These are phyloP conservation scores for Beauveria sp. DNA, from an alignment of 2,329 filamentous ascomycete genomes.

Conservation along the genomic window DNA sequence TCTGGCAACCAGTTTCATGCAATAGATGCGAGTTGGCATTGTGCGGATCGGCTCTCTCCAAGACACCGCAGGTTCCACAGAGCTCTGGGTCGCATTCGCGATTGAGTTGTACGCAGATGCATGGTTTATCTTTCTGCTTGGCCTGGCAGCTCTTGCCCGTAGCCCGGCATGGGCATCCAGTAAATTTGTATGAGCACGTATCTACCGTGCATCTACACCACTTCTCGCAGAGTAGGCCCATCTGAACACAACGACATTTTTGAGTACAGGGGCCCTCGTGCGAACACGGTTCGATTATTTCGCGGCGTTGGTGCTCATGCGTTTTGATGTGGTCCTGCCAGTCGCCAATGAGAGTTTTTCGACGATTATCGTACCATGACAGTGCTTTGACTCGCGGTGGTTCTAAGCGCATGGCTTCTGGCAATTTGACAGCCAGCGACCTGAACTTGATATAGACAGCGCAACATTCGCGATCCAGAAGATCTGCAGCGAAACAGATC, in stretches of 20 bases:
- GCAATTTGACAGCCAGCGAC: slow-evolving; percentile 18
- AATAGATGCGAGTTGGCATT: slow-evolving; percentile 54
- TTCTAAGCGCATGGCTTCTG: slow-evolving; percentile 20
- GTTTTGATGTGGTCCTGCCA: slow-evolving; percentile 49
- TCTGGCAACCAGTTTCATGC: slow-evolving; percentile 57
- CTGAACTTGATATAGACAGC: slow-evolving; percentile 35
- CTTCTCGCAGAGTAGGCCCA: slow-evolving; percentile 62
- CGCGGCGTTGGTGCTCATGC: slow-evolving; percentile 48
- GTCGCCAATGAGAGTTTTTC: slow-evolving; percentile 45
- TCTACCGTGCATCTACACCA: slow-evolving; percentile 58
- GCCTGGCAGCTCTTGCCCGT: slow-evolving; percentile 51
- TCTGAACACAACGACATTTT: slow-evolving; percentile 56
- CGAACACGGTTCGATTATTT: slow-evolving; percentile 56
- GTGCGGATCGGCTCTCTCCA: slow-evolving; percentile 60
- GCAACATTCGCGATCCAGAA: slow-evolving; percentile 45
- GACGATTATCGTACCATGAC: slow-evolving; percentile 49
- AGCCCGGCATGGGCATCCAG: slow-evolving; percentile 56
- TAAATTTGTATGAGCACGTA: slow-evolving; percentile 55
- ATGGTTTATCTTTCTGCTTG: slow-evolving; percentile 51
- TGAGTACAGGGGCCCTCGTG: slow-evolving; percentile 61
- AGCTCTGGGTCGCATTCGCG: slow-evolving; percentile 76
- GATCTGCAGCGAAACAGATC: slow-evolving; percentile 42
- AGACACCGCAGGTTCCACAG: slow-evolving; percentile 62
- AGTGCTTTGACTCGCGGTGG: slow-evolving; percentile 35
- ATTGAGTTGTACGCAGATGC: slow-evolving; percentile 64